phyloP scores from a whole-genome alignment of 192 early-diverging fungal genomes.

The Rhizophagus sp. region DNA sequence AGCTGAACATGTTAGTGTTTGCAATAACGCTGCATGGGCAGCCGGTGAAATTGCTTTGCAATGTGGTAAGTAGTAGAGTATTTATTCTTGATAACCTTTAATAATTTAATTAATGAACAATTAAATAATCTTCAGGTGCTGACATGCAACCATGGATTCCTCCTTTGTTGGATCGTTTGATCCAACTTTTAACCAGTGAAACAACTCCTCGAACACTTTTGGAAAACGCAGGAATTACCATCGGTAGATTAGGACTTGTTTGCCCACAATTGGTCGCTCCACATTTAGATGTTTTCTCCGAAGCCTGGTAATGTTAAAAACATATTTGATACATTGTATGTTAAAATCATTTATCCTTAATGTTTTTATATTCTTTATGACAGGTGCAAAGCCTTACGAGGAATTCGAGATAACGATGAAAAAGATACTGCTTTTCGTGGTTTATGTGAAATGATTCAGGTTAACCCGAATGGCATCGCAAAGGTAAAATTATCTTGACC shows the following conservation, averaged over 20 bases:
- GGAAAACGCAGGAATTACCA: conserved; percentile 97
- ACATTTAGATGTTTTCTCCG: conserved; percentile 79
- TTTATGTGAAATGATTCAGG: conserved; percentile 87
- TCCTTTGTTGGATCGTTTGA: conserved; percentile 80
- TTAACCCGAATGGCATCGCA: conserved; percentile 83
- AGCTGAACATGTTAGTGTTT: conserved; percentile 79
- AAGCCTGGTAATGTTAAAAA: conserved; percentile 62
- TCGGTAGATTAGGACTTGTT: conserved; percentile 93
- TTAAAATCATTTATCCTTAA: not conserved
- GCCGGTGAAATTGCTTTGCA: conserved; percentile 95
- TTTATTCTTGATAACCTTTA: not conserved
- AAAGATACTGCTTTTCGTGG: conserved; percentile 97
- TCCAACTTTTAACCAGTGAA: conserved; percentile 74
- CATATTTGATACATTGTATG: not conserved
- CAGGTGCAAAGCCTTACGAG: conserved; percentile 67
- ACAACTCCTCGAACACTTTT: conserved; percentile 73
- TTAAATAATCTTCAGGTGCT: conserved; percentile 43
- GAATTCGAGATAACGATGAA: conserved; percentile 92
- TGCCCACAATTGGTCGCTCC: conserved; percentile 83
- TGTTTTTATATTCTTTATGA: not conserved
- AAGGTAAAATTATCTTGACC: conserved; percentile 38
- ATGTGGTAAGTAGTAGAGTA: conserved; percentile 48
- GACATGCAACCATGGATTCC: conserved; percentile 83
- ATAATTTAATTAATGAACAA: not conserved
- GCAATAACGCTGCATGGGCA: conserved; percentile 99